Conservation (phyloP, 1,284 basidiomycete genomes). For the Ceratobasidium sp. region DNA sequence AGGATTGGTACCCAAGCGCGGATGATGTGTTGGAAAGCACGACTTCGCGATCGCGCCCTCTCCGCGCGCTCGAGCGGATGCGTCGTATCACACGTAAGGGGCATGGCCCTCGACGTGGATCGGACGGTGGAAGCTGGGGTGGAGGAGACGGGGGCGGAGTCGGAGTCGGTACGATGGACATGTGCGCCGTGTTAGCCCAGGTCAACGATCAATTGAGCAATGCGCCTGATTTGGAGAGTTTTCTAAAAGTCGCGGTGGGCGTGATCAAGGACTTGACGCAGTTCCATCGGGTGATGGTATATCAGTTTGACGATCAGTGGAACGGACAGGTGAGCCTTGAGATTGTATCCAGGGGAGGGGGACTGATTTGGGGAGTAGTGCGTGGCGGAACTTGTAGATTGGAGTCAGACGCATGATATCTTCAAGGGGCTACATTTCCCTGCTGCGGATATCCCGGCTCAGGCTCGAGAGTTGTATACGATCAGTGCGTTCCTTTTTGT, state of each 20-base stretch:
- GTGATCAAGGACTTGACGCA: conserved; percentile 87
- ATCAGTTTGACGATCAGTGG: conserved; percentile 83
- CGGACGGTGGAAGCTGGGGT: background rate
- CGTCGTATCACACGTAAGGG: conserved; percentile 62
- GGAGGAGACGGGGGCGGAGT: conserved; percentile 2
- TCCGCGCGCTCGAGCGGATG: conserved; percentile 80
- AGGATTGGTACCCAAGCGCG: conserved; percentile 66
- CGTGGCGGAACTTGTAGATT: conserved; percentile 87
- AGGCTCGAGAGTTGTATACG: conserved; percentile 69
- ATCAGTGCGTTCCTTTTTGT: conserved; percentile 57
- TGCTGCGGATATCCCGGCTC: conserved; percentile 68
- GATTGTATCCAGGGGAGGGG: conserved; percentile 50
- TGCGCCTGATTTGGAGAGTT: conserved; percentile 77
- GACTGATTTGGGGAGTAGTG: background rate
- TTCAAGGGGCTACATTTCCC: conserved; percentile 83
- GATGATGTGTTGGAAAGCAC: conserved; percentile 83
- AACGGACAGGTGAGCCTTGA: conserved; percentile 69
- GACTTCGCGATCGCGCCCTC: conserved; percentile 77
- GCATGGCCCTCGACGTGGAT: conserved; percentile 50
- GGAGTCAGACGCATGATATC: conserved; percentile 83
- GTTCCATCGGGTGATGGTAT: conserved; percentile 90
- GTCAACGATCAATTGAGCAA: conserved; percentile 87
- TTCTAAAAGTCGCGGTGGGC: conserved; percentile 84
- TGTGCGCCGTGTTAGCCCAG: conserved; percentile 85
- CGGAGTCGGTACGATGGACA: conserved; percentile 78